These are phyloP conservation scores for Phytopythium helicoides DNA, from an alignment of 352 stramenopile genomes.

Conservation along the genomic window DNA sequence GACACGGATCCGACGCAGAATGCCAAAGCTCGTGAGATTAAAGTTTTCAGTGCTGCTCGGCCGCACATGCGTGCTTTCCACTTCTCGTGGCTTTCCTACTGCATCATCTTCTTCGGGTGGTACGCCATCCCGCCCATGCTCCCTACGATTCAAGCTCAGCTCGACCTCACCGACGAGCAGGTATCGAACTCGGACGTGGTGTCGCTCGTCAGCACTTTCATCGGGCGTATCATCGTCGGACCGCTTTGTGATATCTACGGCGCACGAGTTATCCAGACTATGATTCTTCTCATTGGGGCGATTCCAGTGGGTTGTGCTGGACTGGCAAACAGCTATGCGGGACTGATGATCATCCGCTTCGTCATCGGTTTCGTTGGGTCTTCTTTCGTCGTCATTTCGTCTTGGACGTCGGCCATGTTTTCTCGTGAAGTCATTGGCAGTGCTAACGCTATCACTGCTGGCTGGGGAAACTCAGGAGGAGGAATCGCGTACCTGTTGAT, in stretches of 20 bases:
- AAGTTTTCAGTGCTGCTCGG: slow-evolving; percentile 20
- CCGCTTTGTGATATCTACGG: slow-evolving; percentile 92
- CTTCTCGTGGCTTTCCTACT: slow-evolving; percentile 89
- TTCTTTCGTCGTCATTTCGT: slow-evolving; percentile 89
- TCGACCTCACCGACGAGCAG: slow-evolving; percentile 83
- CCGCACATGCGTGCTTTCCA: slow-evolving; percentile 67
- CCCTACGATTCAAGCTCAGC: slow-evolving; percentile 73
- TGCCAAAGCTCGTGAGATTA: slow-evolving; percentile 24
- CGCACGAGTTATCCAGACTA: slow-evolving; percentile 67
- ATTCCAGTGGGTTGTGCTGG: slow-evolving; percentile 80
- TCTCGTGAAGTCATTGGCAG: slow-evolving; percentile 84
- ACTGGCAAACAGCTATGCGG: slow-evolving; percentile 64
- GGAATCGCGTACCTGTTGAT: slow-evolving; percentile 84
- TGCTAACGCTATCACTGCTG: slow-evolving; percentile 87
- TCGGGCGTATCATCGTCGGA: slow-evolving; percentile 88
- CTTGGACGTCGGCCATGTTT: slow-evolving; percentile 91
- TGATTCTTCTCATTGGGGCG: slow-evolving; percentile 65
- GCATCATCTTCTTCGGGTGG: slow-evolving; percentile 93
- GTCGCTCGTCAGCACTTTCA: slow-evolving; percentile 82
- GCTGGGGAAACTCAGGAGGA: slow-evolving; percentile 93
- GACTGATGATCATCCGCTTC: slow-evolving; percentile 81
- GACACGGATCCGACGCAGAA: slow-evolving; percentile 36
- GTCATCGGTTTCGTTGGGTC: slow-evolving; percentile 92
- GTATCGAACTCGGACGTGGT: slow-evolving; percentile 90
- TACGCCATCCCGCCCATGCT: slow-evolving; percentile 91